Evolutionary conservation across 2,329 filamentous ascomycete species (phyloP).

Genomic region (Rutstroemia sydowiana): DNA sequence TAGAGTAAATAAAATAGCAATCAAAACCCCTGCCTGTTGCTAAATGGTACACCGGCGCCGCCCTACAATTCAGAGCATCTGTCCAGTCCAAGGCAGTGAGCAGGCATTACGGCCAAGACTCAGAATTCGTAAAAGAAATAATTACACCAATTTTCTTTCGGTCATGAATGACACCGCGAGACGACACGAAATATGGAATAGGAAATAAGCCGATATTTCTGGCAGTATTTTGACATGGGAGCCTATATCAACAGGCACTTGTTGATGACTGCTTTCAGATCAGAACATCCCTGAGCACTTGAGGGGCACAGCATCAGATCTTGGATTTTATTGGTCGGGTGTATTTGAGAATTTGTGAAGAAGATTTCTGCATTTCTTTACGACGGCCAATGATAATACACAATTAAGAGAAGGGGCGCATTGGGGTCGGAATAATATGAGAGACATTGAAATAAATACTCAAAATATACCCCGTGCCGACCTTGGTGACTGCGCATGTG

Average conservation of each 20-base stretch:
- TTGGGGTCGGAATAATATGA: not conserved
- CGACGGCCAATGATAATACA: not conserved
- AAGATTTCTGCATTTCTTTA: not conserved
- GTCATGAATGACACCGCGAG: not conserved
- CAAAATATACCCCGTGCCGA: not conserved
- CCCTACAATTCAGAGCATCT: not conserved
- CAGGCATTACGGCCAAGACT: not conserved
- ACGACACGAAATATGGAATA: not conserved
- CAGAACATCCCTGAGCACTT: slow-evolving; percentile 1
- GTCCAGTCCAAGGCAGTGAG: not conserved
- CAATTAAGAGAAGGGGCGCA: not conserved
- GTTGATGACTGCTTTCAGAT: not conserved
- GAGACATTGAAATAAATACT: not conserved
- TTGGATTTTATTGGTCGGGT: not conserved
- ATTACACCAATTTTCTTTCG: not conserved
- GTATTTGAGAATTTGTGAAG: not conserved
- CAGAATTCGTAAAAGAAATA: not conserved
- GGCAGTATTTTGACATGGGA: not conserved
- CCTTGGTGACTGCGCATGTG: not conserved
- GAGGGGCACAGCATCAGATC: not conserved
- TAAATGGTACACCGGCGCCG: not conserved
- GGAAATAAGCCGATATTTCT: slow-evolving; percentile 2
- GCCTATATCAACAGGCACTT: not conserved
- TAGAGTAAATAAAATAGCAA: not conserved
- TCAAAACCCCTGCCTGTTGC: not conserved